These are phyloP conservation scores for Aspergillus fumigatus DNA, from an alignment of 2,329 filamentous ascomycete species.

Conservation along the genomic window DNA sequence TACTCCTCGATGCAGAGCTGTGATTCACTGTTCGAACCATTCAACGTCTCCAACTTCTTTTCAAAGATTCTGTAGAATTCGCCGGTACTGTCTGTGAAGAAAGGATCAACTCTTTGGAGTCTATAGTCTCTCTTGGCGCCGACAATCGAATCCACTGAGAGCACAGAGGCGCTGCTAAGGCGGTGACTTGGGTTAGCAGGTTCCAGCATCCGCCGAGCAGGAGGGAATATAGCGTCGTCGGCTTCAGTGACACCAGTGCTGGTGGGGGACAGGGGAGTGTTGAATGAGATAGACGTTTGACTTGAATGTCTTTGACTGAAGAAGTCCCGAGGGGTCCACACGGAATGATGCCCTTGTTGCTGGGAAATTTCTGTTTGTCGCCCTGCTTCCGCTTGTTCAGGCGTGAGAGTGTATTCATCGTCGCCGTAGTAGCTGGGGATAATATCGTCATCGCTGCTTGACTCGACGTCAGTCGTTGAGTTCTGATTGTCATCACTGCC, in stretches of 20 bases:
- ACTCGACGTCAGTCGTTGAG: constrained; percentile 27
- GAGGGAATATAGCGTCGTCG: constrained; percentile 30
- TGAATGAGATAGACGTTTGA: constrained; percentile 19
- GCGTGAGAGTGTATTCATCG: constrained; percentile 36
- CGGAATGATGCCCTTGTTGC: constrained; percentile 13
- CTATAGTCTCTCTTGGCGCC: constrained; percentile 59
- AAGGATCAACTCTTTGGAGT: constrained; percentile 62
- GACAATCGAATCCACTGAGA: constrained; percentile 55
- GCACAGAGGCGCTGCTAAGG: constrained; percentile 41
- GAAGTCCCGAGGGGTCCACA: constrained; percentile 12
- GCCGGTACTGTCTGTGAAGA: constrained; percentile 62
- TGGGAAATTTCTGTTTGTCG: constrained; percentile 20
- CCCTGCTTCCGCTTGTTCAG: constrained; percentile 30
- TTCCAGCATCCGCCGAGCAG: constrained; percentile 21
- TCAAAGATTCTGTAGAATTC: constrained; percentile 58
- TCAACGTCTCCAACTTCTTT: constrained; percentile 52
- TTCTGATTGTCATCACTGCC: constrained; percentile 28
- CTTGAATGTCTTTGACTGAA: constrained; percentile 23
- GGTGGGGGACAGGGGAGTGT: constrained; percentile 20
- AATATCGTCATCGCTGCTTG: constrained; percentile 37
- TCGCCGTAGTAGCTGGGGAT: constrained; percentile 34
- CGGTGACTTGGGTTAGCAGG: constrained; percentile 26
- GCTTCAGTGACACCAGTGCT: constrained; percentile 26
- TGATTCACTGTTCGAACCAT: constrained; percentile 53
- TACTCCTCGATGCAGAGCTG: constrained; percentile 63